These are phyloP conservation scores for Miscanthus lutarioriparius DNA, from an alignment of 176 grass and related monocot species.

Conservation along the genomic window DNA sequence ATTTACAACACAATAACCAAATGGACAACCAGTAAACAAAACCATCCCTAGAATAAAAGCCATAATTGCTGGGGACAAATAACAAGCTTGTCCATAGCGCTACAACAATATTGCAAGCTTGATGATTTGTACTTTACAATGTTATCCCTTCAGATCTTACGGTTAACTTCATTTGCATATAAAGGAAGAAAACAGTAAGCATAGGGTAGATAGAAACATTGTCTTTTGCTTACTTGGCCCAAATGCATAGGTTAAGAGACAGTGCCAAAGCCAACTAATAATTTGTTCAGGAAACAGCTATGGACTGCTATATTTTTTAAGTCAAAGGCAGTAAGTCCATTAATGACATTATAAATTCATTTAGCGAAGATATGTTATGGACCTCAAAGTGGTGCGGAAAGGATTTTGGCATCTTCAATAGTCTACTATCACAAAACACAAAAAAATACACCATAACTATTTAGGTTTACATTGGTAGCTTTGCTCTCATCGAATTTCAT, in stretches of 20 bases:
- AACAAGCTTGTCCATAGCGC: slow-evolving; percentile 6
- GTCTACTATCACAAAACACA: neutral
- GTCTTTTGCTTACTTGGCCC: slow-evolving; percentile 36
- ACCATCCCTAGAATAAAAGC: neutral
- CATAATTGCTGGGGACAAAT: slow-evolving; percentile 26
- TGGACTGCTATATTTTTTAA: slow-evolving; percentile 7
- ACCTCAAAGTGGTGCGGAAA: neutral
- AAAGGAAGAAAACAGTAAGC: slow-evolving; percentile 19
- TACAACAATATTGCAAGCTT: slow-evolving; percentile 41
- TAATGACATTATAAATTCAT: neutral
- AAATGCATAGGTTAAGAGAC: slow-evolving; percentile 39
- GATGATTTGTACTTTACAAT: slow-evolving; percentile 31
- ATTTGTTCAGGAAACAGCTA: slow-evolving; percentile 32
- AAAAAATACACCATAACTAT: neutral
- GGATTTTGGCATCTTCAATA: slow-evolving; percentile 17
- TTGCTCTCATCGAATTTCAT: slow-evolving; percentile 4
- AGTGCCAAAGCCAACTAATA: slow-evolving; percentile 44
- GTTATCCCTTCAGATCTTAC: slow-evolving; percentile 31
- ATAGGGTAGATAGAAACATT: slow-evolving; percentile 42
- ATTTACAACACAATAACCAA: slow-evolving; percentile 4
- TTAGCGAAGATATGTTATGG: neutral
- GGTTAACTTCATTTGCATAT: slow-evolving; percentile 35
- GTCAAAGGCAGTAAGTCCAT: slow-evolving; percentile 29
- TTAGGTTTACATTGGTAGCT: neutral
- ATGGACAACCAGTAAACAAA: neutral